Evolutionary conservation across 1,284 basidiomycete genomes (phyloP).

Genomic region (Anthracocystis setariae): DNA sequence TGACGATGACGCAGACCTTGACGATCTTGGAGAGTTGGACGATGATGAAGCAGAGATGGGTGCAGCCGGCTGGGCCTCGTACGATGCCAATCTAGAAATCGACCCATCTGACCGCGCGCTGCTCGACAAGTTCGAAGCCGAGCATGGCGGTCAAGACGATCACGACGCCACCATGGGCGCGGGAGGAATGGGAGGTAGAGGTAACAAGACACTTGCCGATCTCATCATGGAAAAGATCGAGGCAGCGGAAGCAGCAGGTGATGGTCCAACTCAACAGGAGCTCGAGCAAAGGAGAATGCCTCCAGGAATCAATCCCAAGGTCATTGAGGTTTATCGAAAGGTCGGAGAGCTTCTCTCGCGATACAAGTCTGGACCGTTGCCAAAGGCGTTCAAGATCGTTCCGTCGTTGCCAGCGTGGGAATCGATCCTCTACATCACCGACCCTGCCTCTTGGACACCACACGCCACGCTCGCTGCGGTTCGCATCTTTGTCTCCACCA

Average conservation of each 20-base stretch:
- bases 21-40: conserved; percentile 53
- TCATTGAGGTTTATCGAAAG: conserved; percentile 90
- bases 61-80: conserved; percentile 50
- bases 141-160: conserved; percentile 38
- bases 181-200: conserved; percentile 29
- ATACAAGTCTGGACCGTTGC: conserved; percentile 94
- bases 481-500: conserved; percentile 92
- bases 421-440: conserved; percentile 89
- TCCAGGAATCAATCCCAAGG: conserved; percentile 91
- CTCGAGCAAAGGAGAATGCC: conserved; percentile 68
- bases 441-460: conserved; percentile 92
- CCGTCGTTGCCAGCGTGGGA: conserved; percentile 97
- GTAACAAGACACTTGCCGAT: conserved; percentile 77
- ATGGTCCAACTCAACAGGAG: conserved; percentile 20
- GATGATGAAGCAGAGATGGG: conserved; percentile 62
- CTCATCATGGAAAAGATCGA: conserved; percentile 92
- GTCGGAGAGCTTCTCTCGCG: conserved; percentile 85
- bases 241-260: conserved; percentile 68
- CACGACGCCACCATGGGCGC: conserved; percentile 25
- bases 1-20: conserved; percentile 56
- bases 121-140: conserved; percentile 58
- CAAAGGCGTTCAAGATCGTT: conserved; percentile 98
- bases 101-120: conserved; percentile 62
- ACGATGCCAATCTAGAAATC: conserved; percentile 62
- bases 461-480: conserved; percentile 95